Conservation (phyloP, 768 basidiomycete genomes). For the Plicaturopsis crispa region DNA sequence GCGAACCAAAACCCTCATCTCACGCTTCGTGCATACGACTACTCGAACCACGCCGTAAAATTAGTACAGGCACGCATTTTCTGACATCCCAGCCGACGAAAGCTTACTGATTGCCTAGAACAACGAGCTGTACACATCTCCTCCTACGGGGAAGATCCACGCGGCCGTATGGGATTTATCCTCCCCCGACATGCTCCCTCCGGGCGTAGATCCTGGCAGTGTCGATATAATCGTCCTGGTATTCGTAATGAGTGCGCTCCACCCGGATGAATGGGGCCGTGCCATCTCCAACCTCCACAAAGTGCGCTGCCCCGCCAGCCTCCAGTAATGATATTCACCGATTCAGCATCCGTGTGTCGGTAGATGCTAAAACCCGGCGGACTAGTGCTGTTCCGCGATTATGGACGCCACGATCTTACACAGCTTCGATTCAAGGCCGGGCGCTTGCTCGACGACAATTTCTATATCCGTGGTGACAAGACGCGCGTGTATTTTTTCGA, state of each 20-base stretch:
- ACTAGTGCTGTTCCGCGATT: constrained; percentile 80
- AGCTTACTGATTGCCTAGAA: constrained; percentile 31
- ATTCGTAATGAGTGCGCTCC: constrained; percentile 89
- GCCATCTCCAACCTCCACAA: constrained; percentile 77
- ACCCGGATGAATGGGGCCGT: constrained; percentile 84
- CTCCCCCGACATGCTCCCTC: constrained; percentile 50
- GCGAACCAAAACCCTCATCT: constrained; percentile 78
- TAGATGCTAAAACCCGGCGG: constrained; percentile 92
- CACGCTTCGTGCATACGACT: constrained; percentile 79
- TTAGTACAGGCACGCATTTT: constrained; percentile 57
- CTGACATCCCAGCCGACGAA: background rate
- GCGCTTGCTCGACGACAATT: constrained; percentile 85
- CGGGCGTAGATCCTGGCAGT: constrained; percentile 52
- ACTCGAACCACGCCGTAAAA: constrained; percentile 81
- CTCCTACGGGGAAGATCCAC: constrained; percentile 62
- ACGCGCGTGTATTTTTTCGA: constrained; percentile 98
- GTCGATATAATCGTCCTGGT: constrained; percentile 90
- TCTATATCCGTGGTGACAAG: constrained; percentile 95
- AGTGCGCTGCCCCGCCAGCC: constrained; percentile 31
- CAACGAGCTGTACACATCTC: constrained; percentile 60
- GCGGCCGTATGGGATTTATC: constrained; percentile 92
- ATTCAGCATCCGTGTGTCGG: background rate
- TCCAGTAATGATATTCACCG: background rate
- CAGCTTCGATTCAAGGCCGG: constrained; percentile 89
- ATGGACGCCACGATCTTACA: constrained; percentile 91